Evolutionary conservation across 495 filamentous ascomycete species (phyloP), one percentile per base, ranked within the genome.

Genomic region (Penicillium atrosanguineum): DNA sequence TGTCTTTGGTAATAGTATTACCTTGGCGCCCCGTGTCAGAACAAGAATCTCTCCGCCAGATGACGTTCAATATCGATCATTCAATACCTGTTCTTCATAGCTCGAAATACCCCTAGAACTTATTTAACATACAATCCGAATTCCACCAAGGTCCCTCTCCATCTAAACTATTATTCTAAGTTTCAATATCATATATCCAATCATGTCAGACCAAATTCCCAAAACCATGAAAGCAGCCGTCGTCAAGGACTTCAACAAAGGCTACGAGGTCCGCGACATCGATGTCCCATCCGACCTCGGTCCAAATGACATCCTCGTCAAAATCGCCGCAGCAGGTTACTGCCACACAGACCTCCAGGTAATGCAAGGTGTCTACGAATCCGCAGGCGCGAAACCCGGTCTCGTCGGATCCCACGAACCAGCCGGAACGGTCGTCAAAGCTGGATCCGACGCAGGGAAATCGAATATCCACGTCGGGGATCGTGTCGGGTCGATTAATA

Each of bases 201-300:
- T 40, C 38, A 57, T 57, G 48, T 3, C 48, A 18, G 48, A 52
- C 15, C 8, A 43, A 44, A 52, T 52, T 3, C 43, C 54, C 44
- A 23, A 52, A 43, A 46, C 38, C 14, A 57, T 57, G 48, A 25
- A 28, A 15, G 54, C 48, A 15, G 54, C 54, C 7, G 54, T 57
- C 28, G 54, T 57, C 21, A 57, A 57, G 36, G 54, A 57, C 43
- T 57, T 57, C 54, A 52, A 57, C 37, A 51, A 57, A 48, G 54
- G 54, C 37, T 57, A 57, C 16, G 54, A 57, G 37, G 54, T 57
- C 38, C 54, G 54, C 21, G 54, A 57, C 48, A 19, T 57, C 7
- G 44, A 52, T 1, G 54, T 57, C 1, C 54, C 54, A 4, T 29
- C 26, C 29, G 54, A 57, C 20, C 44, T 57, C 9, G 44, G 55